These are phyloP conservation scores for Cnidoscolus chayamansa DNA, from an alignment of 441 rosid species.

Conservation along the genomic window DNA sequence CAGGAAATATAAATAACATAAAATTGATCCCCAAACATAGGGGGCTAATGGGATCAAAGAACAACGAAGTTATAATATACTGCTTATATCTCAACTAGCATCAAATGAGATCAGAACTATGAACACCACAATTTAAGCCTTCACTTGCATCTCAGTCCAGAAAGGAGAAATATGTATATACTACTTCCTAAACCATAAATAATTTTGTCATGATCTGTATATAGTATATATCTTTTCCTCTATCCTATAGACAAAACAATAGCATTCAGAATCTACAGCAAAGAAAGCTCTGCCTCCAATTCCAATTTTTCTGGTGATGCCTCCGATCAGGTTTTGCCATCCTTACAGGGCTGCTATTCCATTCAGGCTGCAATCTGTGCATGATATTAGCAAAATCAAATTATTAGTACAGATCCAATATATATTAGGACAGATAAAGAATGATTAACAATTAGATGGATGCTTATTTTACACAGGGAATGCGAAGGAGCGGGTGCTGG, in stretches of 20 bases:
- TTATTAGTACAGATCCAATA: not conserved
- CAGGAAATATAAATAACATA: not conserved
- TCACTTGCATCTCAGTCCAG: constrained; percentile 19
- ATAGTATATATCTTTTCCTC: constrained; percentile 1
- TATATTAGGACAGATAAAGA: not conserved
- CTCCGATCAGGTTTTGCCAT: constrained; percentile 77
- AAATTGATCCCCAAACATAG: not conserved
- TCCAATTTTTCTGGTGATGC: constrained; percentile 42
- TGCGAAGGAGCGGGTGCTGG: constrained; percentile 87
- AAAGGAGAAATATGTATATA: constrained; percentile 24
- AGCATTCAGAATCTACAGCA: constrained; percentile 81
- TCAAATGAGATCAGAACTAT: constrained; percentile 9
- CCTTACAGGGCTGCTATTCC: constrained; percentile 88
- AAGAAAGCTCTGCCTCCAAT: constrained; percentile 63
- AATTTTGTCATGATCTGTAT: constrained; percentile 9
- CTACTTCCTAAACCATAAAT: constrained; percentile 17
- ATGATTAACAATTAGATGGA: not conserved
- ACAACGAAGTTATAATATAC: not conserved
- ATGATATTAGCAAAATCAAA: not conserved
- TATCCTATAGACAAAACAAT: constrained; percentile 23
- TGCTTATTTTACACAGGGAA: constrained; percentile 58
- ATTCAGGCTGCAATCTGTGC: constrained; percentile 74
- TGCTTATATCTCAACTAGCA: constrained; percentile 13
- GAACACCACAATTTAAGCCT: constrained; percentile 11
- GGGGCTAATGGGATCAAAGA: too few relatives aligned